These are phyloP conservation scores for Ulota crispa DNA, from an alignment of 225 moss, liverwort and hornwort species.

Conservation along the genomic window DNA sequence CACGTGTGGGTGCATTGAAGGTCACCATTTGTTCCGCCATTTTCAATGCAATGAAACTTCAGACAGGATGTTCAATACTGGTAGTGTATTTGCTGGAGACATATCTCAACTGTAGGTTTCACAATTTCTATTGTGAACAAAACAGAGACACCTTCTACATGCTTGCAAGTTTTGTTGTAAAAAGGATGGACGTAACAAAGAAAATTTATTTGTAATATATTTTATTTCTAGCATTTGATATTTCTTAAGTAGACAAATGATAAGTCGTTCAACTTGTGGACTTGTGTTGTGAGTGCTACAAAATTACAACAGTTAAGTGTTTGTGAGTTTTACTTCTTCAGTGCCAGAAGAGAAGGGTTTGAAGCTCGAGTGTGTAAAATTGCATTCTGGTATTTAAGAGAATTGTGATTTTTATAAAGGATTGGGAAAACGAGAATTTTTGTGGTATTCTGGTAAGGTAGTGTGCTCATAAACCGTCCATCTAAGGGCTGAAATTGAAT, in stretches of 20 bases:
- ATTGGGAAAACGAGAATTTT: too few relatives aligned
- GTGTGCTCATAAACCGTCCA: too few relatives aligned
- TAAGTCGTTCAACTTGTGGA: not conserved
- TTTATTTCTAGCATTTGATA: not conserved
- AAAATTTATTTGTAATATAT: not conserved
- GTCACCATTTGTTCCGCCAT: not conserved
- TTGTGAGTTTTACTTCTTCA: not conserved
- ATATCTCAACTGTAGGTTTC: not conserved
- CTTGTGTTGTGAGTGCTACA: not conserved
- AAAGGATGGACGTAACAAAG: not conserved
- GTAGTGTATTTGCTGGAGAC: not conserved
- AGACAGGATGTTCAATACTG: not conserved
- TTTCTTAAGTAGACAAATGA: not conserved
- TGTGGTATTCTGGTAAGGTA: too few relatives aligned
- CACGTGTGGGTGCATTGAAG: too few relatives aligned
- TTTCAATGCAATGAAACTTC: not conserved
- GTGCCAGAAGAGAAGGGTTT: not conserved
- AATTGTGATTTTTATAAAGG: too few relatives aligned
- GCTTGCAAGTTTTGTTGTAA: not conserved
- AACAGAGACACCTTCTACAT: not conserved
- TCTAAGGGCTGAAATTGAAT: too few relatives aligned
- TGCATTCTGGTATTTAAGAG: too few relatives aligned
- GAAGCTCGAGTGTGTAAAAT: not conserved
- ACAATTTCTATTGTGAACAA: too few relatives aligned
- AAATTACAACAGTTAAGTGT: not conserved